Evolutionary conservation across 1,284 basidiomycete genomes (phyloP), one percentile per base, ranked within the genome.

Genomic region (Fistulina hepatica): DNA sequence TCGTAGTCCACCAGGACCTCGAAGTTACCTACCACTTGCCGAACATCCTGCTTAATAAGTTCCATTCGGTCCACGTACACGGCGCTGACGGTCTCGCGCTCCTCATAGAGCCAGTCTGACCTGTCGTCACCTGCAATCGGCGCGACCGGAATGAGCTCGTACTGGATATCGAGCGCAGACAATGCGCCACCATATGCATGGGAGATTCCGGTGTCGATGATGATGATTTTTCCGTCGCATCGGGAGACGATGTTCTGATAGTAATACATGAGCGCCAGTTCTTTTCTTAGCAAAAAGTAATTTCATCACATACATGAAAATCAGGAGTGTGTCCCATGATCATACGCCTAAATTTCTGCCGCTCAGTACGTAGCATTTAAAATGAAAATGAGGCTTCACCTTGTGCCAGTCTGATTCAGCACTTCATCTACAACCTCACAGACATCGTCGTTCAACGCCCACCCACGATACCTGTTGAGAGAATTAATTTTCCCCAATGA

Each of bases 311-410:
- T 47, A 76, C 81, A 48, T 80, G 69, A 51, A 93, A 89, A 55
- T 92, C 71, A 0, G 91, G 91, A 0, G 92, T 97, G 56, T 97
- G 92, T 0, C 92, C 92, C 82, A 93, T 92, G 30, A 97, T 76
- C 73, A 95, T 77, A 45, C 86, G 65, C 46, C n/a, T n/a, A n/a
- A n/a, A n/a, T n/a, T n/a, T n/a, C n/a, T n/a, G n/a, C n/a, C n/a
- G n/a, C n/a, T n/a, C n/a, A n/a, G n/a, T n/a, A n/a, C n/a, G n/a
- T n/a, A n/a, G n/a, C n/a, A n/a, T n/a, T n/a, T n/a, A n/a, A n/a
- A n/a, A n/a, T n/a, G n/a, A n/a, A n/a, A n/a, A n/a, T n/a, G n/a
- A n/a, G n/a, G n/a, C n/a, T n/a, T n/a, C n/a, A n/a, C n/a, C 84
- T 63, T 15, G 83, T 90, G 1, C 86, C 85, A 1, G 83, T 81